Conservation (phyloP, 441 rosid species). For the Dalechampia spathulata region DNA sequence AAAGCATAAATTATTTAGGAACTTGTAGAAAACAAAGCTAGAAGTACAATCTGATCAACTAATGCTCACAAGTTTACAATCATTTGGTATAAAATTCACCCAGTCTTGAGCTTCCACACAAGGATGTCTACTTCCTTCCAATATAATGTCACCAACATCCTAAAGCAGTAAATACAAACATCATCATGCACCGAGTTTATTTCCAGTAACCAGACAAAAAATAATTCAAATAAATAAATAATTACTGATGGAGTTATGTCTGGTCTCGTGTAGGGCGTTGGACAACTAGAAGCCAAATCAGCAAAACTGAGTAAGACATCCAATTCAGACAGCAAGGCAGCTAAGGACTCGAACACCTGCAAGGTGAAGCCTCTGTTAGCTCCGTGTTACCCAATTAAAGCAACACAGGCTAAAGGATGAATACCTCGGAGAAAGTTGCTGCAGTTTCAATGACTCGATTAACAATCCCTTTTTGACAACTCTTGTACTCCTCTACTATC, state of each 20-base stretch:
- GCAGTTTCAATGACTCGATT: slow-evolving; percentile 75
- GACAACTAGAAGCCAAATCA: slow-evolving; percentile 90
- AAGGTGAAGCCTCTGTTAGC: slow-evolving; percentile 21
- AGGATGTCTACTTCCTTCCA: slow-evolving; percentile 96
- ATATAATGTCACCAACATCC: slow-evolving; percentile 80
- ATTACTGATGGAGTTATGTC: slow-evolving; percentile 69
- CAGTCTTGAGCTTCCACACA: slow-evolving; percentile 99
- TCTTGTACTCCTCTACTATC: slow-evolving; percentile 76
- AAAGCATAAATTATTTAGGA: slow-evolving; percentile 17
- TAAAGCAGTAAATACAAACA: slow-evolving; percentile 24
- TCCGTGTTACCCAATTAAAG: slow-evolving; percentile 12
- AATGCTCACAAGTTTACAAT: slow-evolving; percentile 82
- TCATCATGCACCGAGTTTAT: slow-evolving; percentile 8
- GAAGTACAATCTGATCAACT: slow-evolving; percentile 4
- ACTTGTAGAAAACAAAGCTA: slow-evolving; percentile 22
- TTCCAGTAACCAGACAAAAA: slow-evolving; percentile 7
- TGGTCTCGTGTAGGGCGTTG: slow-evolving; percentile 93
- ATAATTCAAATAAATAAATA: slow-evolving; percentile 8
- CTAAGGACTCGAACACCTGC: slow-evolving; percentile 82
- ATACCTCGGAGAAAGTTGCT: slow-evolving; percentile 80
- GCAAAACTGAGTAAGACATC: slow-evolving; percentile 97
- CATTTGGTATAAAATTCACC: slow-evolving; percentile 99
- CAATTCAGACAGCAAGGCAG: slow-evolving; percentile 74
- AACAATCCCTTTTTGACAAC: slow-evolving; percentile 76
- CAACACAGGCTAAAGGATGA: slow-evolving; percentile 6